Evolutionary conservation across 257 asterid genomes (phyloP).

Genomic region (Marsdenia floribunda): DNA sequence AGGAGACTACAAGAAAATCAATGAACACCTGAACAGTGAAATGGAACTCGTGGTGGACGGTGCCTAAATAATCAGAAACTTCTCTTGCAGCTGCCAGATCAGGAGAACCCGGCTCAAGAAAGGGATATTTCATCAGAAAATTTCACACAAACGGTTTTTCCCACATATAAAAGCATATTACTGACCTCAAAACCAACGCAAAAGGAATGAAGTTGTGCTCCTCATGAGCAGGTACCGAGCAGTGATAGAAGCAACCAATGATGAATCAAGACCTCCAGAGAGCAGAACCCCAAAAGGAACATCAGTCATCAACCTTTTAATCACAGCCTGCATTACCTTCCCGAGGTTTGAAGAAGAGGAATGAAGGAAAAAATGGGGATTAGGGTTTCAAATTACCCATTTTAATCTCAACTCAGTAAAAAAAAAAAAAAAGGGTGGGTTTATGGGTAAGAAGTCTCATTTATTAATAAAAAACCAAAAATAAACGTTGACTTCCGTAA

Average conservation of each 20-base stretch:
- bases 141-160: not conserved
- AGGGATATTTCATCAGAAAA: not conserved
- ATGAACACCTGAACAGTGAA: constrained; percentile 78
- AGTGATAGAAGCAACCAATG: constrained; percentile 87
- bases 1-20: not conserved
- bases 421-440: too few relatives aligned
- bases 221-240: constrained; percentile 96
- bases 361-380: too few relatives aligned
- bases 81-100: constrained; percentile 94
- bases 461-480: too few relatives aligned
- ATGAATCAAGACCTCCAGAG: constrained; percentile 97
- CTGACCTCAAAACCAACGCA: constrained; percentile 94
- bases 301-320: constrained; percentile 94
- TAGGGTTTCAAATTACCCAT: too few relatives aligned
- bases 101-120: constrained; percentile 68
- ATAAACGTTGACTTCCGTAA: too few relatives aligned
- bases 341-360: too few relatives aligned
- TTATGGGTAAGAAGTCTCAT: too few relatives aligned
- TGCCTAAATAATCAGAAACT: constrained; percentile 91
- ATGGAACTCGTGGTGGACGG: constrained; percentile 92
- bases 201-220: constrained; percentile 92
- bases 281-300: constrained; percentile 95
- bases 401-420: too few relatives aligned
- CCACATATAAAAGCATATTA: not conserved
- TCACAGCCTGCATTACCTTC: constrained; percentile 62